Base-by-base conservation (phyloP, 2,329 filamentous ascomycete genomes). In the Microdochium bolleyi region DNA sequence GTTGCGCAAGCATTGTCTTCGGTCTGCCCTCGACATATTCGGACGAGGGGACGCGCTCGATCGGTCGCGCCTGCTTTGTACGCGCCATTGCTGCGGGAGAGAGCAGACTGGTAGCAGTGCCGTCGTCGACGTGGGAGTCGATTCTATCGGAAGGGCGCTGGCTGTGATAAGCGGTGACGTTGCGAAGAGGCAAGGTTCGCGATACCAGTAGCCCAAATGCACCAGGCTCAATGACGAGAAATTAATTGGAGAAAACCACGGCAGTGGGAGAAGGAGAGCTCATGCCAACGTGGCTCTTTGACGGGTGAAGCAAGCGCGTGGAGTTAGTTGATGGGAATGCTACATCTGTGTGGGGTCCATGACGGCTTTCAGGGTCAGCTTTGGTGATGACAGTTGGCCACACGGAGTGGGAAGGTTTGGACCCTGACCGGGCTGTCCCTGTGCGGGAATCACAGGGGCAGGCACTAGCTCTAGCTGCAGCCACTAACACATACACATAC, bases 21-120 rank as follows among this genome's bases (percentile, higher is more conserved):
- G 46, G 22, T 56, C 49, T 49, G 53, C 54, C 19, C 60, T 67
- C 76, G 50, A 83, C 80, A 64, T 83, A 82, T 63, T 88, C 84
- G 24, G 83, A 85, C 8, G 85, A 88, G 2, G 81, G 72, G 58
- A 82, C 79, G 64, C 85, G 82, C 66, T 82, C 79, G 54, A 86
- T 70, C 10, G 87, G 48, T 21, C 48, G 48, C n/a, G 48, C 48
- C 48, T 49, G 48, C 48, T 30, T 49, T 9, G 48, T 49, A 8
- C 41, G 41, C 41, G 41, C 41, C 41, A 46, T 46, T 38, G 34
- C n/a, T 38, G n/a, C 16, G n/a, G n/a, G n/a, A n/a, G n/a, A 38
- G n/a, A 19, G 7, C 16, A 14, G 34, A 16, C 14, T 38, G 27
- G 27, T 11, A 11, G 11, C 5, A 30, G 27, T 30, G 27, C 5